These are phyloP conservation scores for Dryadomyces sulphureus DNA, from an alignment of 2,329 filamentous ascomycete genomes.

Conservation along the genomic window DNA sequence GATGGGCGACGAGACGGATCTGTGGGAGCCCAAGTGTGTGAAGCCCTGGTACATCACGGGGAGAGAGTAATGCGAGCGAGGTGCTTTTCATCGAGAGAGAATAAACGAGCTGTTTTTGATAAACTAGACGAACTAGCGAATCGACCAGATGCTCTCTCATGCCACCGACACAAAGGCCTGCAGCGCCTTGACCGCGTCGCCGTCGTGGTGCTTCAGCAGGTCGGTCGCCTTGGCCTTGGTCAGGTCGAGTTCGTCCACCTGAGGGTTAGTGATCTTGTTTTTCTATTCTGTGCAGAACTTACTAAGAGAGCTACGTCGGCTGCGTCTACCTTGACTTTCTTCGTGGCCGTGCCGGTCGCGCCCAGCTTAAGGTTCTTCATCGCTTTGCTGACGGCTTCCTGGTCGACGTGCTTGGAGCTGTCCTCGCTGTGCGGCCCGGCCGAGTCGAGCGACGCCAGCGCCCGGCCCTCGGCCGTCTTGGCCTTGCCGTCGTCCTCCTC, in stretches of 20 bases:
- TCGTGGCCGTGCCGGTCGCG: conserved; percentile 20
- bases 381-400: conserved; percentile 55
- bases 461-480: conserved; percentile 61
- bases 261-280: not conserved
- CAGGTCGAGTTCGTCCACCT: conserved; percentile 60
- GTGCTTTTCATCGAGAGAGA: no score
- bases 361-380: conserved; percentile 45
- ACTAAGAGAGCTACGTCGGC: conserved; percentile 58
- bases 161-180: conserved; percentile 30
- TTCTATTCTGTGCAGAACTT: conserved; percentile 13
- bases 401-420: conserved; percentile 43
- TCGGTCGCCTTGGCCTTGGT: conserved; percentile 60
- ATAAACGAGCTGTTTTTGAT: no score
- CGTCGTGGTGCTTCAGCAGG: conserved; percentile 55
- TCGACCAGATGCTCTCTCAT: no score
- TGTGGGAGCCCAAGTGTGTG: conserved; percentile 17
- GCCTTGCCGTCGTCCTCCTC: conserved; percentile 38
- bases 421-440: conserved; percentile 31
- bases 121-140: no score
- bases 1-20: conserved; percentile 15
- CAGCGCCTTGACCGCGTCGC: conserved; percentile 54
- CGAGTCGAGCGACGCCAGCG: conserved; percentile 54
- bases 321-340: conserved; percentile 59
- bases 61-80: not conserved
- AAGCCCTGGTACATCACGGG: conserved; percentile 8